Base-by-base conservation (phyloP, 1,139 yeast genomes). In the Candida neerlandica region DNA sequence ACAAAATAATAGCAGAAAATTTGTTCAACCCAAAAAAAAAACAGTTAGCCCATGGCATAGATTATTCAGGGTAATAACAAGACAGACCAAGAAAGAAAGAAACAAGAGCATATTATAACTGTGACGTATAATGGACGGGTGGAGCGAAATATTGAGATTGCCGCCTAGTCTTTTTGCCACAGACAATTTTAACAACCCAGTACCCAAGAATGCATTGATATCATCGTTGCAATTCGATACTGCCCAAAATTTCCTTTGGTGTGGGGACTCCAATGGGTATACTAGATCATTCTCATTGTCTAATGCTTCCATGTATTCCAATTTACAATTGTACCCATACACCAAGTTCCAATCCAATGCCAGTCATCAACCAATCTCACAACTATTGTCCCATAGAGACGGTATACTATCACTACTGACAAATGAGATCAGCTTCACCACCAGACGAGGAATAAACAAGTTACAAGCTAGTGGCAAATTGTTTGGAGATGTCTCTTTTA, bases 231-330 rank as follows among this genome's bases (percentile, higher is more conserved):
- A 71, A 23, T 91, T 91, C 65, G 98, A 94, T 66, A 78, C 78
- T 43, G 70, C 78, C 19, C 81, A 85, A 51, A 94, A 91, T 59
- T 71, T 92, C 42, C 64, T 92, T 3, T 94, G 98, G 98, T 77
- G 86, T 4, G 97, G 96, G n/a, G 94, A 88, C 62, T 70, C 77
- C 10, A 66, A 63, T 34, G 78, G 78, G 10, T 65, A 59, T 52
- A 54, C 74, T 4, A 60, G 68, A 7, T 69, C 75, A 18, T 69
- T 63, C 51, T 62, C 73, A 4, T 67, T 67, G 11, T 46, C 51
- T 27, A 35, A 53, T 54, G 19, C 39, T 38, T 19, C 48, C 43
- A 52, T 51, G 47, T 63, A 64, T 46, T 41, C 48, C 16, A 57
- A 47, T 45, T 63, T 63, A 44, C 75, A 43, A 50, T 62, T 79